Evolutionary conservation across 1,284 basidiomycete species (phyloP), one percentile per base, ranked within the genome.

Genomic region (Cryptococcus amylolentus): DNA sequence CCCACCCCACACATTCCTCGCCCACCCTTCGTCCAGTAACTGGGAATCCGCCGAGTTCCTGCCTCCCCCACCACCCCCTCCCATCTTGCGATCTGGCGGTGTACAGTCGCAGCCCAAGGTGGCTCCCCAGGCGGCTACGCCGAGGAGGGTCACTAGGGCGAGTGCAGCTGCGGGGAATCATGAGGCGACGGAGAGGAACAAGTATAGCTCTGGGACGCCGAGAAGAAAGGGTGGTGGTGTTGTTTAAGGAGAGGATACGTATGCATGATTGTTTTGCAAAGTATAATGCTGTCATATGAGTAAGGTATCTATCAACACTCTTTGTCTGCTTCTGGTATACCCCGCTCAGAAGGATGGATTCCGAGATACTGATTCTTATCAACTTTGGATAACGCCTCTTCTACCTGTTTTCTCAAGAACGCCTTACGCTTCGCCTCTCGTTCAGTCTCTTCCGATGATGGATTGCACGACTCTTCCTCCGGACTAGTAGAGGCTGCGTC

Each of bases 51-150:
- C 68, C 16, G 72, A 74, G 44, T 70, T 76, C 52, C 57, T 76
- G n/a, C 76, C 76, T 13, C 76, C 76, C 0, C 76, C 76, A 2
- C 75, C 75, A 9, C 70, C 75, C 2, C 65, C 62, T 37, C 72
- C 73, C 5, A 64, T 73, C 38, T 57, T 76, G 13, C 67, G 73
- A 7, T 68, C 66, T 9, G 71, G 72, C 9, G 73, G 72, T 31
- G 54, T 73, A 2, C 67, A 63, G 3, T 61, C 62, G 5, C 66
- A 65, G 28, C 63, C 68, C 4, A 56, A 58, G 6, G 49, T 57
- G 20, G 52, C 65, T 28, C 63, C 65, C 3, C 49, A 56, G 5
- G 49, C 62, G 3, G 56, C 55, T 1, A 61, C 66, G n/a, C 75
- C 75, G 0, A 65, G 71, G 8, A 56, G 72, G 20, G 60, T 71